Conservation (phyloP, 2,329 filamentous ascomycete genomes). For the Colletotrichum lentis region DNA sequence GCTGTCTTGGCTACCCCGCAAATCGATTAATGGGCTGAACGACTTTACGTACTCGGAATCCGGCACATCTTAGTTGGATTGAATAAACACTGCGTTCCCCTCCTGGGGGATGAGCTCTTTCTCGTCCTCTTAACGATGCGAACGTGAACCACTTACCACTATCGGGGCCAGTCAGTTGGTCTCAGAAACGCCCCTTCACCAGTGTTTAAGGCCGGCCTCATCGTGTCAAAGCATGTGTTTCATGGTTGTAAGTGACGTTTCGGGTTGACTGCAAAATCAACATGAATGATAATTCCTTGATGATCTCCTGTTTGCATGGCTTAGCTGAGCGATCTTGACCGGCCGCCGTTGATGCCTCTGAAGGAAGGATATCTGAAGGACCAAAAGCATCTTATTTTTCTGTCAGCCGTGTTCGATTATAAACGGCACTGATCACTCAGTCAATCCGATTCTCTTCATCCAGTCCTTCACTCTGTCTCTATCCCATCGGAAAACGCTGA, state of each 20-base stretch:
- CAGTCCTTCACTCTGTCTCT: background rate
- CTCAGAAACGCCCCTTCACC: background rate
- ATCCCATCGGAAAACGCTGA: background rate
- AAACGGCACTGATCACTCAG: background rate
- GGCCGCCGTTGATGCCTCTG: constrained; percentile 40
- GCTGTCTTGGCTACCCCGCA: constrained; percentile 32
- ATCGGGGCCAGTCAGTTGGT: background rate
- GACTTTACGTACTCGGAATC: constrained; percentile 28
- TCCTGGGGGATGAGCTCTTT: no score
- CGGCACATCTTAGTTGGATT: constrained; percentile 13
- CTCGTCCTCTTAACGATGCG: background rate
- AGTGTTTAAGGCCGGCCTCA: background rate
- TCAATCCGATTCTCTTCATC: background rate
- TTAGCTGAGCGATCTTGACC: constrained; percentile 45
- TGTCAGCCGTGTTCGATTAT: no score
- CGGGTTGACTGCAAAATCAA: background rate
- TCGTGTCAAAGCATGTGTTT: constrained; percentile 1
- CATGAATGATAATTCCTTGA: constrained; percentile 39
- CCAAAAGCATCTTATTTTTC: background rate
- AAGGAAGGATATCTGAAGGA: constrained; percentile 46
- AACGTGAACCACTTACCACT: background rate
- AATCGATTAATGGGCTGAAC: constrained; percentile 26
- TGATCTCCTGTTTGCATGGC: constrained; percentile 47
- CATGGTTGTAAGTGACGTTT: background rate
- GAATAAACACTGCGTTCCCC: background rate